A percentile compares a stretch with the other conserved stretches of the same genome.
Evolutionary conservation across 371 early-diverging fungal genomes (phyloP).

Genomic region (Blyttiomyces sp.): DNA sequence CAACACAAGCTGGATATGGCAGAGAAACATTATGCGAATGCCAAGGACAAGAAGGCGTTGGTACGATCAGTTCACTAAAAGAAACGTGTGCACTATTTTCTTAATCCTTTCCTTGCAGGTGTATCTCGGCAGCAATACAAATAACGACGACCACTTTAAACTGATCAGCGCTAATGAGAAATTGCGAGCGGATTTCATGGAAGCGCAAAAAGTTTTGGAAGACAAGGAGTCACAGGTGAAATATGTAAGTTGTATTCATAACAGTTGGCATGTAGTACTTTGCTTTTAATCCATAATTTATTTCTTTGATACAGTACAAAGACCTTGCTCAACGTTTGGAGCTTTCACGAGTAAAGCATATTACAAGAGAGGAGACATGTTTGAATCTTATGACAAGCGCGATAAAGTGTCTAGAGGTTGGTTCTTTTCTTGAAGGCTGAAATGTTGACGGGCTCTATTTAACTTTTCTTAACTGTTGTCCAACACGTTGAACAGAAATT

Average conservation of each 20-base stretch:
- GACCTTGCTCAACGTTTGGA: slow-evolving; percentile 6
- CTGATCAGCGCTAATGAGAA: slow-evolving; percentile 10
- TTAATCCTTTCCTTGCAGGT: not conserved
- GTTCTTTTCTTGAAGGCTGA: no score
- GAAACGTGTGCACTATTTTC: not conserved
- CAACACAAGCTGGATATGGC: slow-evolving; percentile 11
- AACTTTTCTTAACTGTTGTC: no score
- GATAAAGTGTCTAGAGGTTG: slow-evolving; percentile 21
- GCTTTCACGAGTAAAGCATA: slow-evolving; percentile 14
- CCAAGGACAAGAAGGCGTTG: not conserved
- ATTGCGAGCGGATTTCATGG: slow-evolving; percentile 6
- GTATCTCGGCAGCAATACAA: not conserved
- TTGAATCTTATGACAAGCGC: slow-evolving; percentile 14
- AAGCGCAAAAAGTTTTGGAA: slow-evolving; percentile 7
- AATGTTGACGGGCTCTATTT: no score
- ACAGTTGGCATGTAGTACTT: no score
- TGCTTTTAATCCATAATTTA: no score
- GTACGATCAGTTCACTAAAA: not conserved
- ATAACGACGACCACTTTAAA: slow-evolving; percentile 4
- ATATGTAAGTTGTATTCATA: no score
- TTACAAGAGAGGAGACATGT: slow-evolving; percentile 12
- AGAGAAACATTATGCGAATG: slow-evolving; percentile 7
- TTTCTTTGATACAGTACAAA: slow-evolving; percentile 7
- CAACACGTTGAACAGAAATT: no score
- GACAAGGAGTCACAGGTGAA: slow-evolving; percentile 12